Conservation (phyloP, 2,329 filamentous ascomycete species). For the Colletotrichum sp. region DNA sequence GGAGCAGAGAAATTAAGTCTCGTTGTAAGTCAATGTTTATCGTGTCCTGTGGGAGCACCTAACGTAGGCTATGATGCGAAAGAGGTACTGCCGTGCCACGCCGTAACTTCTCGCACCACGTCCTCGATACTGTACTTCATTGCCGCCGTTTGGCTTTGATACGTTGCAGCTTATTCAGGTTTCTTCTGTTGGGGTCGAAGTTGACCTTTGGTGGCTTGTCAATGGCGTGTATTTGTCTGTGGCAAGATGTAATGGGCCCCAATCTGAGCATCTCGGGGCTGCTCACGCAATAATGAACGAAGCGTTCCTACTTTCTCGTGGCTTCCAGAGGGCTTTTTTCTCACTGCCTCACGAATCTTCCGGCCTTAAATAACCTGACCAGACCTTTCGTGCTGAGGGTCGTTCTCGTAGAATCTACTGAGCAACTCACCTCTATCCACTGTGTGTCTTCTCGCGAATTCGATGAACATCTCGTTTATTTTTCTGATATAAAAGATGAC, state of each 20-base stretch:
- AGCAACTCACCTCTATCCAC: rapidly evolving
- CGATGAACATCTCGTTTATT: rapidly evolving
- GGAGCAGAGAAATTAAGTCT: background rate
- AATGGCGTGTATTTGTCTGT: background rate
- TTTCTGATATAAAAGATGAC: rapidly evolving
- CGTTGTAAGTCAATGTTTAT: background rate
- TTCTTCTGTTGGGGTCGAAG: rapidly evolving
- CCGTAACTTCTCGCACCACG: background rate
- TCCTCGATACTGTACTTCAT: rapidly evolving
- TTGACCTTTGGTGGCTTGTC: background rate
- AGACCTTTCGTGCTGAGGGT: background rate
- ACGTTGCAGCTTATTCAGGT: rapidly evolving
- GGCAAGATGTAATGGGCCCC: background rate
- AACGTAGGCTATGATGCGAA: rapidly evolving
- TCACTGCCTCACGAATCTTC: rapidly evolving
- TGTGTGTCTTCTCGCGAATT: rapidly evolving
- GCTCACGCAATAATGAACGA: rapidly evolving
- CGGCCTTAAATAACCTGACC: rapidly evolving
- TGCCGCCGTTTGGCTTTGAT: rapidly evolving
- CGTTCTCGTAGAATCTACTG: rapidly evolving
- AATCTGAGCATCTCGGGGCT: background rate
- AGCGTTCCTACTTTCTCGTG: too few species aligned
- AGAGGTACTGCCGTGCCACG: background rate
- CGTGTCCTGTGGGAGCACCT: background rate
- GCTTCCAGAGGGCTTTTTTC: too few species aligned